phyloP scores from a whole-genome alignment of 495 filamentous ascomycete species.

The Penicillium argentinense region DNA sequence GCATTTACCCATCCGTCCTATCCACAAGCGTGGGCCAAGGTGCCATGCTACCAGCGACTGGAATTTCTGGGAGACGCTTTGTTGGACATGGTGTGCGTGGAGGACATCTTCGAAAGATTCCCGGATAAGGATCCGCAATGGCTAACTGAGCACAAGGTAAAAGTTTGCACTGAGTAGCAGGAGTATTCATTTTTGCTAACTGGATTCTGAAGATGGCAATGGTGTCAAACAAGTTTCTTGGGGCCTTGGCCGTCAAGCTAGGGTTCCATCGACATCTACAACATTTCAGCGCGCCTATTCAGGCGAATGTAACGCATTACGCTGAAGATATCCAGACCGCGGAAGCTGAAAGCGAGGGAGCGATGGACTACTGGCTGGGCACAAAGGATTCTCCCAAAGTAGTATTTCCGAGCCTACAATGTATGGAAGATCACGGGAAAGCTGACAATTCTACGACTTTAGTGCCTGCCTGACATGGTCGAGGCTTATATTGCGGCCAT shows the following conservation, averaged over 20 bases:
- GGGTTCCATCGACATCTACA: slow-evolving; percentile 74
- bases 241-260: slow-evolving; percentile 73
- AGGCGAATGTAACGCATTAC: slow-evolving; percentile 67
- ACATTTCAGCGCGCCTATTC: slow-evolving; percentile 56
- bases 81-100: slow-evolving; percentile 83
- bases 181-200: slow-evolving; percentile 5
- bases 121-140: slow-evolving; percentile 88
- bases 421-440: not conserved
- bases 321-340: slow-evolving; percentile 62
- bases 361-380: slow-evolving; percentile 76
- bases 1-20: slow-evolving; percentile 91
- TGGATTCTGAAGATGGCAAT: slow-evolving; percentile 72
- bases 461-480: slow-evolving; percentile 83
- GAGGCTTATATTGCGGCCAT: slow-evolving; percentile 89
- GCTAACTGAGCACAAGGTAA: slow-evolving; percentile 92
- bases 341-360: slow-evolving; percentile 51
- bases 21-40: slow-evolving; percentile 64
- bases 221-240: slow-evolving; percentile 96
- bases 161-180: not conserved
- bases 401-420: not conserved
- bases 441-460: not conserved
- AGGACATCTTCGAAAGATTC: slow-evolving; percentile 72
- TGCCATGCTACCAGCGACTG: slow-evolving; percentile 88
- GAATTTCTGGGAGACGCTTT: slow-evolving; percentile 93
- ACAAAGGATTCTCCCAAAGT: slow-evolving; percentile 73